Conservation (phyloP, 768 basidiomycete genomes). For the Termitomyces sp. region DNA sequence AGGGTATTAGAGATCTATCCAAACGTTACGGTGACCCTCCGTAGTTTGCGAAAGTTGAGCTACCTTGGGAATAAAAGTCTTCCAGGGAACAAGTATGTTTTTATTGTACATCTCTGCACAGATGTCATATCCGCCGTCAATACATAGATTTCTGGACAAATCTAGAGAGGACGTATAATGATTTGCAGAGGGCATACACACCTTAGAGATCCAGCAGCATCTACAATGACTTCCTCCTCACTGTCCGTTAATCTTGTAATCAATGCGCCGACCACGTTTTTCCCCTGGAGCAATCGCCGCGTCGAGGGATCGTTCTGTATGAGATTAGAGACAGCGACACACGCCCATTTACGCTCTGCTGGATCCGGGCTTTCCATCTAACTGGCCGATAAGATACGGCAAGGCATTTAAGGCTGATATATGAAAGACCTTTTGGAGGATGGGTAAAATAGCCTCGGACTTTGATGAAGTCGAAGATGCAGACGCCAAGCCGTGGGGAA, state of each 20-base stretch:
- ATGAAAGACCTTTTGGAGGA: slow-evolving; percentile 74
- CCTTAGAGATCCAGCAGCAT: slow-evolving; percentile 87
- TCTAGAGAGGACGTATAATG: neutral
- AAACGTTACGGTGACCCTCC: neutral
- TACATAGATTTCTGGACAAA: slow-evolving; percentile 75
- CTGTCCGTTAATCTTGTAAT: slow-evolving; percentile 85
- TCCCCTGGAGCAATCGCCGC: slow-evolving; percentile 81
- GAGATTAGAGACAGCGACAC: slow-evolving; percentile 91
- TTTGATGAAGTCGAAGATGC: slow-evolving; percentile 72
- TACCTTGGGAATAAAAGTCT: slow-evolving; percentile 76
- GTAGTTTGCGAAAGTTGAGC: slow-evolving; percentile 1
- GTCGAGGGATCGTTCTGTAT: slow-evolving; percentile 96
- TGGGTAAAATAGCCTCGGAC: slow-evolving; percentile 75
- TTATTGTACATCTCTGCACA: slow-evolving; percentile 98
- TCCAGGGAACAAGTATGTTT: slow-evolving; percentile 76
- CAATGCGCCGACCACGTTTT: slow-evolving; percentile 82
- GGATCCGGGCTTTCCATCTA: slow-evolving; percentile 77
- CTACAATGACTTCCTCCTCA: slow-evolving; percentile 87
- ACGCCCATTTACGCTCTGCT: slow-evolving; percentile 89
- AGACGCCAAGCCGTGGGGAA: slow-evolving; percentile 75
- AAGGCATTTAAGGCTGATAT: neutral
- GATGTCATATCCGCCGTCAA: slow-evolving; percentile 93
- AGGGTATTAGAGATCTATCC: slow-evolving; percentile 69
- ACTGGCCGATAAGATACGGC: neutral
- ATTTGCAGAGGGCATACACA: slow-evolving; percentile 26